Evolutionary conservation across 306 rosid genomes (phyloP), one percentile per base, ranked within the genome.

Genomic region (Citrullus colocynthis): DNA sequence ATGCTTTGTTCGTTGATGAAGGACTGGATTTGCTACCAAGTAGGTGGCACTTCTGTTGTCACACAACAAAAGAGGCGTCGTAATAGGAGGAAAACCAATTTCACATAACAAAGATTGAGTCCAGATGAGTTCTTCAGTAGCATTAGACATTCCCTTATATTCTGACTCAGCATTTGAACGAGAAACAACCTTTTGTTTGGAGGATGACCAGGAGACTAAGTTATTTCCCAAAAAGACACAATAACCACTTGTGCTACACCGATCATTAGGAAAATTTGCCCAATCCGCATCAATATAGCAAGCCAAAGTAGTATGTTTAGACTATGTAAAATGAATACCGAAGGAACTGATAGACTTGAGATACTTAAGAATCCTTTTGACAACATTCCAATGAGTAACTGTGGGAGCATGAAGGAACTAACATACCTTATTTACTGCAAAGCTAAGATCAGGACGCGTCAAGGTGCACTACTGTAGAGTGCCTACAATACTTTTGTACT

Each of bases 281-380:
- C 36, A 59, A 59, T 59, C 36, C 0, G 0, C 34, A 59, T 59
- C 14, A 2, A 13, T 60, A 24, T 60, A 60, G 3, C 66, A 60
- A 0, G 16, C 3, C 0, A 60, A 3, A 28, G 66, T 9, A 0
- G 7, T 5, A 1, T 28, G 17, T 0, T 15, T 0, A 41, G 39
- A 60, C 13, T 0, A 0, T 0, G 66, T 9, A 10, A 60, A 60
- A 0, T 36, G 0, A 24, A 60, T 24, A 0, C 37, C 66, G 11
- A 21, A 7, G 0, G 6, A 2, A 9, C 0, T 1, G 2, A 39
- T 60, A 0, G 14, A 0, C 4, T 60, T 28, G 0, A 60, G 2
- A 2, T 60, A 60, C 0, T 16, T 13, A 2, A 24, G 0, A 1
- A 60, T 60, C 1, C 36, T 0, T 9, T 58, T 58, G 0, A n/a